Evolutionary conservation across 768 basidiomycete species (phyloP), one percentile per base, ranked within the genome.

Genomic region (Kockovaella imperatae): DNA sequence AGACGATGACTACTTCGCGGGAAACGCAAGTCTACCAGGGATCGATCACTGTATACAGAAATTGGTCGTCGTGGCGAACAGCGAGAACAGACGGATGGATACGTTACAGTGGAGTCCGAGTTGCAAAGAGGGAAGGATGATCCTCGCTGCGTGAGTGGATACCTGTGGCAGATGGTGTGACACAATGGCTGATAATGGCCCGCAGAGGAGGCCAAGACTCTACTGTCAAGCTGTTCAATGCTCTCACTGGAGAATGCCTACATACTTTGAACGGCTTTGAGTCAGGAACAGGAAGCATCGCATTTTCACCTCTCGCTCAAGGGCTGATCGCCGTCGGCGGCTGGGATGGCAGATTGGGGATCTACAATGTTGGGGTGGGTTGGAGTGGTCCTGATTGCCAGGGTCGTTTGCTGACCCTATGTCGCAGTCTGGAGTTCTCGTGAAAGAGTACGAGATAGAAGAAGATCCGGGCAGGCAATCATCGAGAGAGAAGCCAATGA

Each of bases 341-440:
- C 20, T 66, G 65, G 56, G 50, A 65, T 46, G 62, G 61, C 5
- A 49, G 57, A 29, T 31, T 70, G 24, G 23, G 59, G 10, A 55
- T 70, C 8, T 70, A 64, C 64, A 57, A 68, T 44, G 45, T 66
- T 6, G 63, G 60, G 49, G 66, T 65, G 44, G 30, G 66, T 61
- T n/a, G 7, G 11, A 5, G 20, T 47, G 7, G 25, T 30, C 24
- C 25, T 44, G 41, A 20, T 7, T 8, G 21, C 6, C 38, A 11
- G 20, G 44, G 7, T 45, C 15, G 7, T 14, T 15, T 39, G 23
- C n/a, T 21, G 6, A 39, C 7, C 10, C 35, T 30, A 7, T n/a
- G 18, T 2, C 1, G 36, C 50, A 59, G 50, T 39, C 47, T 36
- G 49, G 58, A 13, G 42, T 47, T 11, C 51, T 24, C 49, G 53